These are phyloP conservation scores for Epichloe typhina DNA, from an alignment of 2,329 filamentous ascomycete species.

Conservation along the genomic window DNA sequence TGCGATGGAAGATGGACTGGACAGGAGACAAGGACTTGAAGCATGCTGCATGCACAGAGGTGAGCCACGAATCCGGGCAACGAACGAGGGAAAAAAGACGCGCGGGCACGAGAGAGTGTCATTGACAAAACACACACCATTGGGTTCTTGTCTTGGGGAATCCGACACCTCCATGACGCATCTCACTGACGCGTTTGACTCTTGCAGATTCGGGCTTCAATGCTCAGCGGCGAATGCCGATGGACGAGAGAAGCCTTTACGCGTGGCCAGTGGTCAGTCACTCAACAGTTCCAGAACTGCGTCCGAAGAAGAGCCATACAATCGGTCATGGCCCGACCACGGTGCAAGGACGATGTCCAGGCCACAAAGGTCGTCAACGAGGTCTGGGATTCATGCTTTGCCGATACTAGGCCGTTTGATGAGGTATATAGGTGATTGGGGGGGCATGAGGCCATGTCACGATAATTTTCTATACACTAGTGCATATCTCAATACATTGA, in stretches of 20 bases:
- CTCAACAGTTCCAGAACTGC: conserved; percentile 87
- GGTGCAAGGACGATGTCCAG: conserved; percentile 74
- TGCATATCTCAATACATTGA: conserved; percentile 1
- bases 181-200: neutral
- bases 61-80: conserved; percentile 22
- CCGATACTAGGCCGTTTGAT: conserved; percentile 89
- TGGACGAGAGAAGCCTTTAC: conserved; percentile 79
- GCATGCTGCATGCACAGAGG: conserved; percentile 91
- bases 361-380: conserved; percentile 83
- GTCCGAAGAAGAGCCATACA: conserved; percentile 69
- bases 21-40: conserved; percentile 56
- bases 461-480: conserved; percentile 2
- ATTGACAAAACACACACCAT: too few relatives aligned
- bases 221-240: conserved; percentile 85
- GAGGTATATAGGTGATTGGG: conserved; percentile 67
- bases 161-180: neutral
- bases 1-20: conserved; percentile 84
- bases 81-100: neutral
- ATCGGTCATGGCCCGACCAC: conserved; percentile 65
- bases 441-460: neutral
- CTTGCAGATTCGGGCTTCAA: conserved; percentile 73
- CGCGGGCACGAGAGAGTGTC: too few relatives aligned
- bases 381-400: conserved; percentile 97
- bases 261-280: conserved; percentile 74
- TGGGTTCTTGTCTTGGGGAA: neutral